Base-by-base conservation (phyloP, 495 filamentous ascomycete species). In the Aspergillus funiculosus region DNA sequence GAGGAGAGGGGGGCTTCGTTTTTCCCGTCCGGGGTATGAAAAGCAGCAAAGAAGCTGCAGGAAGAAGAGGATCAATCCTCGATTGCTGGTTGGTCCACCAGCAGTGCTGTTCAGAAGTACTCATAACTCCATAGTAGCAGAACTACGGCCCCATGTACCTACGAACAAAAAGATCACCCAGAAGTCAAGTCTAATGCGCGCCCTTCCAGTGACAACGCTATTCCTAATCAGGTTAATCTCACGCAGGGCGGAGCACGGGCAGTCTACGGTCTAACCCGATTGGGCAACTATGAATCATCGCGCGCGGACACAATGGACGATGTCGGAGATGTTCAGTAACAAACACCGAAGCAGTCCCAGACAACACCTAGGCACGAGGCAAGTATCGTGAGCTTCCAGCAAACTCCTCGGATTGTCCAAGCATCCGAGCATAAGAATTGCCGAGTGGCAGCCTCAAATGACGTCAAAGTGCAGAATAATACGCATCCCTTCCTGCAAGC, bases 401-500 rank as follows among this genome's bases (percentile, higher is more conserved):
- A n/a, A n/a, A n/a, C n/a, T n/a, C n/a, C n/a, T n/a, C n/a, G n/a
- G n/a, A n/a, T n/a, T n/a, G n/a, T n/a, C n/a, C n/a, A n/a, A n/a
- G n/a, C n/a, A n/a, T n/a, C n/a, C n/a, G n/a, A n/a, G n/a, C n/a
- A n/a, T n/a, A n/a, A n/a, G n/a, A n/a, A n/a, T n/a, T n/a, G n/a
- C n/a, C n/a, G n/a, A n/a, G n/a, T n/a, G n/a, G n/a, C n/a, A n/a
- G n/a, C n/a, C n/a, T n/a, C n/a, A n/a, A n/a, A n/a, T n/a, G n/a
- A n/a, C n/a, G n/a, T n/a, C n/a, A n/a, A n/a, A n/a, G n/a, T n/a
- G n/a, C n/a, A n/a, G n/a, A n/a, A n/a, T n/a, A n/a, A n/a, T n/a
- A n/a, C n/a, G n/a, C 67, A 24, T 76, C 72, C 5, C 65, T 73
- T 5, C 75, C 79, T n/a, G n/a, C n/a, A n/a, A n/a, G n/a, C n/a